phyloP scores from a whole-genome alignment of 2,329 filamentous ascomycete species.

The Orbilia blumenaviensis region DNA sequence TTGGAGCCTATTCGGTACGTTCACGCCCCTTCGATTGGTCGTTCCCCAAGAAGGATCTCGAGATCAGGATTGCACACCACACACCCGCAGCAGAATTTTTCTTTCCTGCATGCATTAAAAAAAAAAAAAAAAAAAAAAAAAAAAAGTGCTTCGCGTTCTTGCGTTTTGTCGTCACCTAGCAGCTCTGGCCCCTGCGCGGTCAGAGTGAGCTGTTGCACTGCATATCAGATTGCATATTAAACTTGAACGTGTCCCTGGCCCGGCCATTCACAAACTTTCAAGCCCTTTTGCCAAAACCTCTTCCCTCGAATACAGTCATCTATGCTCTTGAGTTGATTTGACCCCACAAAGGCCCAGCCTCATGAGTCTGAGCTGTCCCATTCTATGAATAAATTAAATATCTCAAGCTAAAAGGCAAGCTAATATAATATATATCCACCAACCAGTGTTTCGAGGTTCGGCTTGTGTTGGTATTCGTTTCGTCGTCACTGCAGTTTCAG shows the following conservation, averaged over 20 bases:
- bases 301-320: constrained; percentile 9
- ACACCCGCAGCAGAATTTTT: constrained; percentile 30
- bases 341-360: constrained; percentile 37
- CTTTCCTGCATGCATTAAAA: constrained; percentile 48
- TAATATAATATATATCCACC: constrained; percentile 31
- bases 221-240: constrained; percentile 51
- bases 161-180: constrained; percentile 52
- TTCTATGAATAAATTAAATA: constrained; percentile 38
- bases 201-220: constrained; percentile 51
- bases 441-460: constrained; percentile 27
- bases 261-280: constrained; percentile 37
- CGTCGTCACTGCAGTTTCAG: constrained; percentile 33
- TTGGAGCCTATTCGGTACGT: constrained; percentile 47
- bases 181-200: constrained; percentile 51
- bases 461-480: constrained; percentile 38
- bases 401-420: constrained; percentile 23
- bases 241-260: constrained; percentile 35
- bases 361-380: constrained; percentile 45
- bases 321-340: constrained; percentile 11
- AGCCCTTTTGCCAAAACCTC: constrained; percentile 26
- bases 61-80: constrained; percentile 23
- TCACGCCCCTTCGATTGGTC: constrained; percentile 34
- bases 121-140: too few species aligned
- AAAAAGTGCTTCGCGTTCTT: constrained; percentile 52
- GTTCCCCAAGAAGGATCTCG: constrained; percentile 38